Evolutionary conservation across 106 monocot genomes (phyloP).

Genomic region (Gastrodia elata): DNA sequence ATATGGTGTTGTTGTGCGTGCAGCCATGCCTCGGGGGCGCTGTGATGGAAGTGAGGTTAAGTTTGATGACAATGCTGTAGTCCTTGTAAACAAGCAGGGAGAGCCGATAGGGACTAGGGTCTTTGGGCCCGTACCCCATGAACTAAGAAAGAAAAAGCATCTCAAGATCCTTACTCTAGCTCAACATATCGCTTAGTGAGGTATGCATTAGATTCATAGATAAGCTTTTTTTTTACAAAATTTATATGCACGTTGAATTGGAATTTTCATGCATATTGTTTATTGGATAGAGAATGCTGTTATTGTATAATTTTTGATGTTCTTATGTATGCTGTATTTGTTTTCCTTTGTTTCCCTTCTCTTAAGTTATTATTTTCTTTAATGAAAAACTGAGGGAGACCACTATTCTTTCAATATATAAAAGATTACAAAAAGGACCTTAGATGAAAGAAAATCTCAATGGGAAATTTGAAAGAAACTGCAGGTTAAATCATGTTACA

Average conservation of each 20-base stretch:
- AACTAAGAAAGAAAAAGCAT: constrained; percentile 87
- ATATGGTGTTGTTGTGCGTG: constrained; percentile 81
- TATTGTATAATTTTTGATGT: neutral
- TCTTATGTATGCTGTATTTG: no score
- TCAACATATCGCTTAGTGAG: constrained; percentile 68
- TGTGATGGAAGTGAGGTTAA: constrained; percentile 79
- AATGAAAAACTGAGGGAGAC: no score
- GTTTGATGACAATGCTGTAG: constrained; percentile 90
- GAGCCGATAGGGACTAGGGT: constrained; percentile 86
- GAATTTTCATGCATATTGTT: neutral
- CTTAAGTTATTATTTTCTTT: no score
- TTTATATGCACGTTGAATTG: neutral
- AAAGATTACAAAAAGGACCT: no score
- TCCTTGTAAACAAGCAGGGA: constrained; percentile 90
- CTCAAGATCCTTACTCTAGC: constrained; percentile 84
- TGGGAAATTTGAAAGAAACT: no score
- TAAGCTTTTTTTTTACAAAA: neutral
- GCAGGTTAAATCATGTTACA: no score
- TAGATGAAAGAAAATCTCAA: no score
- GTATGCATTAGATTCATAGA: neutral
- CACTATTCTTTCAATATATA: no score
- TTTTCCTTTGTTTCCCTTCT: no score
- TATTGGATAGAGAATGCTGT: neutral
- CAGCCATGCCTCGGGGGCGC: constrained; percentile 75
- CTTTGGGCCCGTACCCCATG: constrained; percentile 85